Conservation (phyloP, 352 stramenopile species). For the Pythium vanterpoolii region DNA sequence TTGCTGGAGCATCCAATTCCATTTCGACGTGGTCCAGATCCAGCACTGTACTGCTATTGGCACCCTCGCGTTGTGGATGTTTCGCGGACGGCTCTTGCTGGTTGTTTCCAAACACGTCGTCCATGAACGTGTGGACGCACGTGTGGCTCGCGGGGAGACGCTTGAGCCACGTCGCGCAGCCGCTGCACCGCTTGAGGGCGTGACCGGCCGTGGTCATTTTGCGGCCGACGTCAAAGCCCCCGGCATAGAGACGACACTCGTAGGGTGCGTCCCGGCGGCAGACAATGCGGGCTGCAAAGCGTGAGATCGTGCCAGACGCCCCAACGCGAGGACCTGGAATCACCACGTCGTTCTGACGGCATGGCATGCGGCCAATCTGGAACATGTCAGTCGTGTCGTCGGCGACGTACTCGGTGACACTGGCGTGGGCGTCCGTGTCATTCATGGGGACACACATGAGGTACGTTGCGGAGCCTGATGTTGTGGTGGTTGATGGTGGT, state of each 20-base stretch:
- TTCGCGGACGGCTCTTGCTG: conserved; percentile 3
- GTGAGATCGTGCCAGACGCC: conserved; percentile 70
- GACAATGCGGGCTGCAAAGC: conserved; percentile 66
- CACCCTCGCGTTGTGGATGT: background rate
- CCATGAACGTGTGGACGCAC: conserved; percentile 32
- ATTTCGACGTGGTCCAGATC: conserved; percentile 45
- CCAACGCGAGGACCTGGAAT: conserved; percentile 72
- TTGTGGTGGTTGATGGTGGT: background rate
- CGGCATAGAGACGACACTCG: conserved; percentile 63
- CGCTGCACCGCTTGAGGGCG: conserved; percentile 58
- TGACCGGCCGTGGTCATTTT: conserved; percentile 60
- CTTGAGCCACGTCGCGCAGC: conserved; percentile 56
- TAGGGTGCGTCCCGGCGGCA: conserved; percentile 55
- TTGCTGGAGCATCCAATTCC: conserved; percentile 30
- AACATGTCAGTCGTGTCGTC: conserved; percentile 63
- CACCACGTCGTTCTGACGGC: conserved; percentile 71
- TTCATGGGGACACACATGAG: conserved; percentile 75
- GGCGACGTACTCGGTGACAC: conserved; percentile 58
- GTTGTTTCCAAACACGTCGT: background rate
- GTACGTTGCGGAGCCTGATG: conserved; percentile 26
- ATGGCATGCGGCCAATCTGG: conserved; percentile 80
- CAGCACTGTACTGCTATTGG: conserved; percentile 19
- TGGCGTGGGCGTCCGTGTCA: conserved; percentile 50
- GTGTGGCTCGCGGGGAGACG: conserved; percentile 33
- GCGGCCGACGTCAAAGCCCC: conserved; percentile 56